Percentiles rank a stretch among this genome's conserved stretches.
These are phyloP conservation scores for Agrocybe praecox DNA, from an alignment of 768 basidiomycete species.

Conservation along the genomic window DNA sequence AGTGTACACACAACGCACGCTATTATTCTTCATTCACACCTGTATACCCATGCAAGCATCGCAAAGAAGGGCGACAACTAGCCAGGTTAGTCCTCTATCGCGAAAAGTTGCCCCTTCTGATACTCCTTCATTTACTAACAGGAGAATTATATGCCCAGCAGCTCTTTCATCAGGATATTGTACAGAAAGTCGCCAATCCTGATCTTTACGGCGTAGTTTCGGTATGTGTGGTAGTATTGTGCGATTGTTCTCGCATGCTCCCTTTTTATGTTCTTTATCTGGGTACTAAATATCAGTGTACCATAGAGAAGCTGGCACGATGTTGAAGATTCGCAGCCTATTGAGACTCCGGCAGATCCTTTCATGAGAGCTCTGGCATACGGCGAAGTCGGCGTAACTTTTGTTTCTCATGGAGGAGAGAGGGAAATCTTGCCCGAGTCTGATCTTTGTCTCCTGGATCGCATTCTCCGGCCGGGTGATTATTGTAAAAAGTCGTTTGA, in stretches of 20 bases:
- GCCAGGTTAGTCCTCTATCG: neutral
- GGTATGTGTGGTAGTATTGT: constrained; percentile 34
- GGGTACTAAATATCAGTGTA: neutral
- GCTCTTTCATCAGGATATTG: constrained; percentile 74
- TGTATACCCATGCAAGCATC: neutral
- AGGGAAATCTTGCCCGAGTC: constrained; percentile 76
- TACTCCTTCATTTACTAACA: neutral
- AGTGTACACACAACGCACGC: too few relatives aligned
- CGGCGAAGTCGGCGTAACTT: constrained; percentile 85
- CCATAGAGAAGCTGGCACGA: constrained; percentile 87
- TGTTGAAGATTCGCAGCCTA: constrained; percentile 65
- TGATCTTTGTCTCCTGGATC: constrained; percentile 71
- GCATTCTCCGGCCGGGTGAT: constrained; percentile 78
- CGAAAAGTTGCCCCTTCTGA: neutral
- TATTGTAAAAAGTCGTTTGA: constrained; percentile 79
- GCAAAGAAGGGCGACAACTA: neutral
- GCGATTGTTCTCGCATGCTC: too few relatives aligned
- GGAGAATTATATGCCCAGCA: constrained; percentile 21
- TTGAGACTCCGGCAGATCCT: constrained; percentile 53
- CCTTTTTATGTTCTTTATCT: neutral
- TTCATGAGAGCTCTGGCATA: constrained; percentile 73
- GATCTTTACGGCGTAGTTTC: constrained; percentile 62
- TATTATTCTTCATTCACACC: too few relatives aligned
- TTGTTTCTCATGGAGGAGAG: constrained; percentile 48
- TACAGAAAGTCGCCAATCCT: constrained; percentile 45